Evolutionary conservation across 345 rosid genomes (phyloP), one percentile per base, ranked within the genome.

Genomic region (Jatropha curcas): DNA sequence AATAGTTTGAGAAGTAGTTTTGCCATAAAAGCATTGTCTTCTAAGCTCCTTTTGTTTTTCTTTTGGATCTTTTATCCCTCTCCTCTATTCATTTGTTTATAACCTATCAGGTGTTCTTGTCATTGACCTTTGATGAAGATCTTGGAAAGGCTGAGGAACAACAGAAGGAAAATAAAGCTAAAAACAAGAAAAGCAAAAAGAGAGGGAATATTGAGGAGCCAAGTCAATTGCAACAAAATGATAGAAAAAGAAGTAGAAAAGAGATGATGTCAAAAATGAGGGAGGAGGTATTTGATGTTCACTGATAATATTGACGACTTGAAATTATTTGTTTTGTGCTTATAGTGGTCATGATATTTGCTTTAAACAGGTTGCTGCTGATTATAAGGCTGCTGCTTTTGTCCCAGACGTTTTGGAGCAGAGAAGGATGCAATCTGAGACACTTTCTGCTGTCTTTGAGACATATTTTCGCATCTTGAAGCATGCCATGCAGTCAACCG

Each of bases 401-500:
- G 80, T 82, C 68, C 84, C 88, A 4, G 92, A 92, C 82, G 85
- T 82, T 41, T 71, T 16, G 75, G 91, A 94, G 78, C 81, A 74
- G 78, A 83, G 82, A 79, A 86, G 82, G 81, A 91, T 89, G 91
- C 98, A 96, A 72, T 76, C 91, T 4, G 99, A 84, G 64, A 81
- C 87, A 58, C 94, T 96, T 50, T 82, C 97, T 82, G 91, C 94
- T 56, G 88, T 96, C 31, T 93, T 96, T 68, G 96, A 88, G 87
- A 96, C 90, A 11, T 93, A 90, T 74, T 93, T 96, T 76, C 98
- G 98, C 45, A 83, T 96, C 73, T 83, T 93, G 85, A 93, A 83
- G 84, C 89, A 93, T 67, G 77, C 96, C 27, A 82, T 86, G 90
- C 79, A 71, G 70, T 83, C 84, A 33, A 67, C 78, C 39, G 66